phyloP scores from a whole-genome alignment of 2,329 filamentous ascomycete species.

The Tolypocladium album region DNA sequence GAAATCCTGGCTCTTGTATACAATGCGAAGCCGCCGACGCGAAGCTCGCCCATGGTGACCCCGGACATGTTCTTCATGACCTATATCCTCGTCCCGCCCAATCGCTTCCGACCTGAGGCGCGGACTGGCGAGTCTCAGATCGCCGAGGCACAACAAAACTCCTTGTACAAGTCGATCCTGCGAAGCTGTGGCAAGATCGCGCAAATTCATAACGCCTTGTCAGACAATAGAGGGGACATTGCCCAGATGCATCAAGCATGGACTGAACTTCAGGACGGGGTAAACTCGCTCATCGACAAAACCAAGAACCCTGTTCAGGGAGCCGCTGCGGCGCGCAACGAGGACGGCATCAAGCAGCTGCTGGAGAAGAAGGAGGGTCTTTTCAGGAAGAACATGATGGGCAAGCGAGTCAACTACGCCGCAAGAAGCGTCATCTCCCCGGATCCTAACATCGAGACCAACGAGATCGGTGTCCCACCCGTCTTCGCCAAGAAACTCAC shows the following conservation, averaged over 20 bases:
- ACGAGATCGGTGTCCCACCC: slow-evolving; percentile 96
- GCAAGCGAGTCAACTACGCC: slow-evolving; percentile 97
- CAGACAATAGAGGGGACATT: slow-evolving; percentile 37
- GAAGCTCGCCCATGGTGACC: slow-evolving; percentile 45
- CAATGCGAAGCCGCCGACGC: slow-evolving; percentile 55
- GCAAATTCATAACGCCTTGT: slow-evolving; percentile 50
- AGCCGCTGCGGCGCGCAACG: slow-evolving; percentile 63
- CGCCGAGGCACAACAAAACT: slow-evolving; percentile 81
- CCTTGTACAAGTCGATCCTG: slow-evolving; percentile 75
- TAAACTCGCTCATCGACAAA: slow-evolving; percentile 88
- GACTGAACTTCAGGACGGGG: slow-evolving; percentile 73
- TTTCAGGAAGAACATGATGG: slow-evolving; percentile 99
- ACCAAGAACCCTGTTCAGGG: slow-evolving; percentile 77
- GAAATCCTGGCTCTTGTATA: slow-evolving; percentile 81
- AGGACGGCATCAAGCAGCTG: slow-evolving; percentile 95
- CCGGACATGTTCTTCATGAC: slow-evolving; percentile 94
- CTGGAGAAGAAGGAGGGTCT: slow-evolving; percentile 98
- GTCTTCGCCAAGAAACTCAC: slow-evolving; percentile 95
- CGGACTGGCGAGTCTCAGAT: slow-evolving; percentile 71
- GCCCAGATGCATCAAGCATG: slow-evolving; percentile 72
- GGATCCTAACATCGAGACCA: slow-evolving; percentile 97
- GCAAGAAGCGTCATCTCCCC: slow-evolving; percentile 96
- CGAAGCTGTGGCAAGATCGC: slow-evolving; percentile 63
- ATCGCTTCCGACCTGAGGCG: slow-evolving; percentile 81
- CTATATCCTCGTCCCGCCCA: slow-evolving; percentile 79